Conservation (phyloP, 2,329 filamentous ascomycete genomes). For the Penicillium sp. region DNA sequence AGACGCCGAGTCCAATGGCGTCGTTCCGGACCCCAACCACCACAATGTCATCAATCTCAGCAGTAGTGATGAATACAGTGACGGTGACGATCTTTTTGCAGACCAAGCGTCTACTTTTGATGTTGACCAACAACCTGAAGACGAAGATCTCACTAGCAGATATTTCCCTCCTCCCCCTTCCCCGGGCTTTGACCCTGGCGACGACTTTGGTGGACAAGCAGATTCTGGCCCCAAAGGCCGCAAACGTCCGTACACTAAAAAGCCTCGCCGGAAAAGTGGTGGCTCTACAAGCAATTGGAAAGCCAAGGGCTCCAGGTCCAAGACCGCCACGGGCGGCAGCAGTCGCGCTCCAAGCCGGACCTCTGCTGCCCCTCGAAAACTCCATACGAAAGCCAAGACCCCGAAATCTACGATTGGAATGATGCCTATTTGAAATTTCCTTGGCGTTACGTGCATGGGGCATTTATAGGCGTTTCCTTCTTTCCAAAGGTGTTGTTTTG, state of each 20-base stretch:
- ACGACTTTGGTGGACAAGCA: constrained; percentile 21
- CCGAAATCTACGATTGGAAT: constrained; percentile 36
- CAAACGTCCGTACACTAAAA: constrained; percentile 28
- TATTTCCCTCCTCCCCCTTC: constrained; percentile 33
- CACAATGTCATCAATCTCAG: constrained; percentile 47
- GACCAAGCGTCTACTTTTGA: constrained; percentile 27
- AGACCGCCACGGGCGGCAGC: constrained; percentile 16
- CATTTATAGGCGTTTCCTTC: constrained; percentile 22
- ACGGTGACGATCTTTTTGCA: constrained; percentile 32
- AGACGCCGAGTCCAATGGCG: constrained; percentile 51
- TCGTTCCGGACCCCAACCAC: constrained; percentile 46
- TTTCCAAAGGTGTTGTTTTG: not conserved
- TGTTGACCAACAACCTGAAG: constrained; percentile 20
- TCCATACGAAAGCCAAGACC: constrained; percentile 22
- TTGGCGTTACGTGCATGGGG: constrained; percentile 10
- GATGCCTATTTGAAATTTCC: constrained; percentile 42
- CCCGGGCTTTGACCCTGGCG: constrained; percentile 22
- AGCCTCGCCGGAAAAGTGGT: constrained; percentile 28
- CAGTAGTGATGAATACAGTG: constrained; percentile 43
- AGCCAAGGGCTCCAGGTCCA: constrained; percentile 26
- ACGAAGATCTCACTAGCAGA: constrained; percentile 31
- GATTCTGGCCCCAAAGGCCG: constrained; percentile 22
- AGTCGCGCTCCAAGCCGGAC: constrained; percentile 21
- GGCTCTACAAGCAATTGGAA: constrained; percentile 21
- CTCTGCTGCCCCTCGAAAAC: constrained; percentile 23